Conservation (phyloP, 2,329 filamentous ascomycete genomes). For the Cytospora paraplurivora region DNA sequence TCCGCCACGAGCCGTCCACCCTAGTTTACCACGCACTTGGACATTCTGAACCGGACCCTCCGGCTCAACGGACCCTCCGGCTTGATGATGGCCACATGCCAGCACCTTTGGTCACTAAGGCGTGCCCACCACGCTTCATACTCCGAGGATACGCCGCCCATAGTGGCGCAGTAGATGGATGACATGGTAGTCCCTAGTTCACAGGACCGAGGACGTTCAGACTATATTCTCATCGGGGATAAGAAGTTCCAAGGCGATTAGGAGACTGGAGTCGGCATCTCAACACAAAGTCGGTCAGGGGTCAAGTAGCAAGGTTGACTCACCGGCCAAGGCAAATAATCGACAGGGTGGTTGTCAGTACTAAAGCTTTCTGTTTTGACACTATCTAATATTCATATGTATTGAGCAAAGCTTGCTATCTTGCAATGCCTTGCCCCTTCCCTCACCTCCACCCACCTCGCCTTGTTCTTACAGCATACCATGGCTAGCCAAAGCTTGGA, state of each 20-base stretch:
- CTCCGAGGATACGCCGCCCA: neutral
- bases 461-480: neutral
- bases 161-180: neutral
- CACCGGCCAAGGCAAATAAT: neutral
- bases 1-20: no score
- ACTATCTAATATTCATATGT: conserved; percentile 32
- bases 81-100: no score
- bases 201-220: neutral
- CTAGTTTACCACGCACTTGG: no score
- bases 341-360: conserved; percentile 8
- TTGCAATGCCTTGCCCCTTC: neutral
- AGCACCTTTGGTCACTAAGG: no score
- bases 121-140: no score
- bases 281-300: neutral
- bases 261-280: conserved; percentile 33
- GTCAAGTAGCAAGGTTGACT: neutral
- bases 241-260: neutral
- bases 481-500: neutral
- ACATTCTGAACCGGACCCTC: no score
- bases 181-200: neutral
- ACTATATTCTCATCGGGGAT: neutral
- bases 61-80: no score
- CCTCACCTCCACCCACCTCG: neutral
- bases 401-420: neutral
- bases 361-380: neutral